These are phyloP conservation scores for Colletotrichum sp. DNA, from an alignment of 2,329 filamentous ascomycete genomes.

Conservation along the genomic window DNA sequence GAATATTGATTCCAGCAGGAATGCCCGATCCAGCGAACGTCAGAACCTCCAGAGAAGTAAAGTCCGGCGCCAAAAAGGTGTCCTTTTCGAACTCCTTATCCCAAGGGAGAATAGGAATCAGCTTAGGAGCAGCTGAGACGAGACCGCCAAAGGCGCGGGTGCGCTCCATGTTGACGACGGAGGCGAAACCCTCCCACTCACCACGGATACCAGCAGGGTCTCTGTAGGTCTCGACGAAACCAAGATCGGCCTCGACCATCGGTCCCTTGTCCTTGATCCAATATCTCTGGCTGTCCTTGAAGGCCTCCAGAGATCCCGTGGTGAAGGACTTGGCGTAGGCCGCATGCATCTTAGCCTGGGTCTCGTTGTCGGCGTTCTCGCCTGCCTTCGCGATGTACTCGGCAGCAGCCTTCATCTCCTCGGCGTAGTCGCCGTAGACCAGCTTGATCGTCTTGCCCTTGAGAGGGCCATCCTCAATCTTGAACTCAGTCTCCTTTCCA, in stretches of 20 bases:
- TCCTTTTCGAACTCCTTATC: conserved; percentile 90
- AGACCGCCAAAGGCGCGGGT: conserved; percentile 87
- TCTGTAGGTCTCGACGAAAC: conserved; percentile 86
- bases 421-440: conserved; percentile 75
- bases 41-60: conserved; percentile 91
- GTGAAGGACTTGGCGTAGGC: conserved; percentile 79
- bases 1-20: conserved; percentile 72
- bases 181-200: conserved; percentile 87
- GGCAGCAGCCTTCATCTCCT: conserved; percentile 74
- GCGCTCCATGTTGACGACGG: conserved; percentile 86
- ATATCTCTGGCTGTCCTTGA: conserved; percentile 79
- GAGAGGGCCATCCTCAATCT: conserved; percentile 62
- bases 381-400: conserved; percentile 72
- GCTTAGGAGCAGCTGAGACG: conserved; percentile 77
- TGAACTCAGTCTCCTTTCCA: conserved; percentile 67
- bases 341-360: conserved; percentile 74
- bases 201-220: conserved; percentile 82
- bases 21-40: conserved; percentile 74
- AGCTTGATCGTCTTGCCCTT: conserved; percentile 73
- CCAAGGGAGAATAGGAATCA: conserved; percentile 94
- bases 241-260: conserved; percentile 79
- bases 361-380: conserved; percentile 74
- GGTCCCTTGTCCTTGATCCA: conserved; percentile 88
- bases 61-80: conserved; percentile 93
- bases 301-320: conserved; percentile 75